Evolutionary conservation across 2,329 filamentous ascomycete species (phyloP).

Genomic region (Scedosporium minutisporum): DNA sequence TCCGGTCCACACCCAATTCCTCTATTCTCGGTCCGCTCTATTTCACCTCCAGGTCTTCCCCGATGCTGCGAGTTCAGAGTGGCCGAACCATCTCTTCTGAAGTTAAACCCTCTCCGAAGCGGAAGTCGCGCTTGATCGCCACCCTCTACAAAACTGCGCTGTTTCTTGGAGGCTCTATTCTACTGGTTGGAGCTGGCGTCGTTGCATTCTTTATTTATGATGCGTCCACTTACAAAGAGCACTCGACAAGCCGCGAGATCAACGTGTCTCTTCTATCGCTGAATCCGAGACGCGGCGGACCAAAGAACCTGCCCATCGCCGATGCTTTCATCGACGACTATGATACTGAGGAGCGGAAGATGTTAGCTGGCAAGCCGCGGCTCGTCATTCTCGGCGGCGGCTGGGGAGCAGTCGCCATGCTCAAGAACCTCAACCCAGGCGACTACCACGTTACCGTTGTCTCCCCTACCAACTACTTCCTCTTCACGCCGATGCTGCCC

Average conservation of each 20-base stretch:
- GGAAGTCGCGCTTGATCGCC: slow-evolving; percentile 36
- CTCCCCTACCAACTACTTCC: slow-evolving; percentile 89
- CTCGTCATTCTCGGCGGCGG: slow-evolving; percentile 88
- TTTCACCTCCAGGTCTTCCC: not conserved
- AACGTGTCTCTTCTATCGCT: slow-evolving; percentile 78
- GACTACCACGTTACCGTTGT: slow-evolving; percentile 96
- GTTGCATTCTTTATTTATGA: slow-evolving; percentile 90
- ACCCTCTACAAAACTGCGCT: slow-evolving; percentile 63
- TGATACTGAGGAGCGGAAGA: slow-evolving; percentile 59
- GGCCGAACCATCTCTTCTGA: not conserved
- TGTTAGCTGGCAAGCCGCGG: slow-evolving; percentile 78
- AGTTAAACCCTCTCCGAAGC: slow-evolving; percentile 22
- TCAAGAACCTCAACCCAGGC: slow-evolving; percentile 82
- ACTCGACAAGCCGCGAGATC: slow-evolving; percentile 58
- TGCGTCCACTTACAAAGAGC: slow-evolving; percentile 76
- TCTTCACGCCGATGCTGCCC: slow-evolving; percentile 97
- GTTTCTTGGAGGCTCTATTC: slow-evolving; percentile 64
- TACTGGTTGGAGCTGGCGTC: slow-evolving; percentile 59
- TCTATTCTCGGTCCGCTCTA: not conserved
- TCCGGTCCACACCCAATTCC: not conserved
- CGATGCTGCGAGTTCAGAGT: not conserved
- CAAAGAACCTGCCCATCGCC: slow-evolving; percentile 89
- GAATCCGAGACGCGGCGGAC: slow-evolving; percentile 71
- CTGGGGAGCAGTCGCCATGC: slow-evolving; percentile 85
- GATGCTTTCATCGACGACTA: slow-evolving; percentile 85